A percentile compares a stretch with the other conserved stretches of the same genome.
Conservation (phyloP, 208 protist species). For the Leptomonas pyrrhocoris region DNA sequence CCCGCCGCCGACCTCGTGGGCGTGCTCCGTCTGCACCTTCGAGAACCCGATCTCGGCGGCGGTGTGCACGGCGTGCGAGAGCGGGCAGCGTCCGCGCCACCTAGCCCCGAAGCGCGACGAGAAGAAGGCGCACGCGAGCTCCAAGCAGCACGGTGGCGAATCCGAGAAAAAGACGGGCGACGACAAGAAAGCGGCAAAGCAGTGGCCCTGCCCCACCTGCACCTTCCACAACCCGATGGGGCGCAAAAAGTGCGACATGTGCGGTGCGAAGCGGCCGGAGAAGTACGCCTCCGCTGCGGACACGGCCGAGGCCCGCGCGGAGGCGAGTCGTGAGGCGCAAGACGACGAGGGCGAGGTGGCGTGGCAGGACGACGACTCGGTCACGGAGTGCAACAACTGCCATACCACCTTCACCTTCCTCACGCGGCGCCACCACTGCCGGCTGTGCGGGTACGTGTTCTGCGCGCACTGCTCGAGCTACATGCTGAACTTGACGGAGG, state of each 20-base stretch:
- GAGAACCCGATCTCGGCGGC: conserved; percentile 58
- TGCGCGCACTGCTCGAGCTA: conserved; percentile 74
- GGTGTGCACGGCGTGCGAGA: conserved; percentile 74
- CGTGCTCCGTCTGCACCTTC: conserved; percentile 80
- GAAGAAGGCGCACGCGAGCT: conserved; percentile 2
- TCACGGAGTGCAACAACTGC: conserved; percentile 75
- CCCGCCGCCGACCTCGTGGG: conserved; percentile 45
- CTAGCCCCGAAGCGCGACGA: conserved; percentile 24
- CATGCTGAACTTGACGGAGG: conserved; percentile 49
- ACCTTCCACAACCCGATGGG: conserved; percentile 69
- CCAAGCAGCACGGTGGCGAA: background rate
- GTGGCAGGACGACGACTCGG: conserved; percentile 84
- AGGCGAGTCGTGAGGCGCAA: conserved; percentile 43
- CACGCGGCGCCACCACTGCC: conserved; percentile 80
- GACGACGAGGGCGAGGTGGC: conserved; percentile 68
- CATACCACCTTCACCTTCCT: conserved; percentile 70
- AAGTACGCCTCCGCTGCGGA: conserved; percentile 41
- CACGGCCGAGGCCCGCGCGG: conserved; percentile 25
- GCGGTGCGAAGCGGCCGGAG: conserved; percentile 48
- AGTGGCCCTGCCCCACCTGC: conserved; percentile 73
- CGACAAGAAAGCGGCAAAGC: conserved; percentile 7
- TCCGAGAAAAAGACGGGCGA: conserved; percentile 9
- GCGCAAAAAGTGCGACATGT: conserved; percentile 75
- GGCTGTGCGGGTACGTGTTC: conserved; percentile 86
- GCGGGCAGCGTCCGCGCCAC: conserved; percentile 72